Conservation (phyloP, 352 stramenopile genomes). For the Phytophthora pini region DNA sequence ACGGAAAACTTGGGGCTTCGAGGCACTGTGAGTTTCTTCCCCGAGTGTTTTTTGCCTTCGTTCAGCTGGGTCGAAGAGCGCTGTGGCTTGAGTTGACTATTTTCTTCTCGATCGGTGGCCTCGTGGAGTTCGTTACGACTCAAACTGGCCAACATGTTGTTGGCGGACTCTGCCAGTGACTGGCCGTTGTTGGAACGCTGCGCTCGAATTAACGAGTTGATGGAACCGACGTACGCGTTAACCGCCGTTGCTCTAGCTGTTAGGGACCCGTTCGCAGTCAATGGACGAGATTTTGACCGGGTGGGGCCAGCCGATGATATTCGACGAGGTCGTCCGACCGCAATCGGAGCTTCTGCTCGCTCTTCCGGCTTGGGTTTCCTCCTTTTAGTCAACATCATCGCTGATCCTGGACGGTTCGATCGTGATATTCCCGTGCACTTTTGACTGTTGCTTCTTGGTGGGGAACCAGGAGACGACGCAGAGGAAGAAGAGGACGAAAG, state of each 20-base stretch:
- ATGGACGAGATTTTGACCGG: slow-evolving; percentile 17
- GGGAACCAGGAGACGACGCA: slow-evolving; percentile 15
- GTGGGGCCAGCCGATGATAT: slow-evolving; percentile 25
- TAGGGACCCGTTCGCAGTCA: slow-evolving; percentile 9
- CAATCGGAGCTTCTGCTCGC: neutral
- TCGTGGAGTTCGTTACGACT: slow-evolving; percentile 6
- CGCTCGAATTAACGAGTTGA: slow-evolving; percentile 70
- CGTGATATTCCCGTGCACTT: slow-evolving; percentile 16
- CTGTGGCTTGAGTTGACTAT: slow-evolving; percentile 41
- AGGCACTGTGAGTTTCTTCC: slow-evolving; percentile 74
- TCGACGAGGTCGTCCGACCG: slow-evolving; percentile 15
- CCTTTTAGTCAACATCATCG: slow-evolving; percentile 26
- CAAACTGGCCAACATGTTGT: slow-evolving; percentile 56
- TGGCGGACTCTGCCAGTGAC: slow-evolving; percentile 56
- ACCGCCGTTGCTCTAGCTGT: slow-evolving; percentile 18
- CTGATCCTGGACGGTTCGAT: slow-evolving; percentile 25
- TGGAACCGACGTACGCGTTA: slow-evolving; percentile 61
- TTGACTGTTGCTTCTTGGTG: slow-evolving; percentile 5
- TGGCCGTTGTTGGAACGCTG: slow-evolving; percentile 54
- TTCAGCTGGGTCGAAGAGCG: no score
- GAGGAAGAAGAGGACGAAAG: slow-evolving; percentile 37
- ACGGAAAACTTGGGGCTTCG: slow-evolving; percentile 86
- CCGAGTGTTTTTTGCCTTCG: slow-evolving; percentile 16
- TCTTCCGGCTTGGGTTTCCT: slow-evolving; percentile 17
- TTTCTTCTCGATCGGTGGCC: slow-evolving; percentile 17